These are phyloP conservation scores for Pyrenophora seminiperda DNA, from an alignment of 2,329 filamentous ascomycete genomes.

Conservation along the genomic window DNA sequence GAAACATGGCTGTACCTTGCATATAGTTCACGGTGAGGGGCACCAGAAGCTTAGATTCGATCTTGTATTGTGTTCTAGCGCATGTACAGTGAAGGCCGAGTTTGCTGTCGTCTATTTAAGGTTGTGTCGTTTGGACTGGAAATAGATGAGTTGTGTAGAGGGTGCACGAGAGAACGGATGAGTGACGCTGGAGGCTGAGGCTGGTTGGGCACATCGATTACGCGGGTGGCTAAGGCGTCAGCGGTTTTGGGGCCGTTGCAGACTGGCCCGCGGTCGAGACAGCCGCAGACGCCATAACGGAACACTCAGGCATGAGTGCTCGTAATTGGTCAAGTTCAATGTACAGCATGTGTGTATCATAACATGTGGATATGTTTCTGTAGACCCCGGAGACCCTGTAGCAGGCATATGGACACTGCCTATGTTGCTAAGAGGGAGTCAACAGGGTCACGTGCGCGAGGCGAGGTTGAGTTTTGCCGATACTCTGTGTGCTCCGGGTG, in stretches of 20 bases:
- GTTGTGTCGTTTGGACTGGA: neutral
- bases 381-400: too few relatives aligned
- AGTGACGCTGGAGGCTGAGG: neutral
- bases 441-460: too few relatives aligned
- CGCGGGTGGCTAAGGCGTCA: slow-evolving; percentile 11
- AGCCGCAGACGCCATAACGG: too few relatives aligned
- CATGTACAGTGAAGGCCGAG: neutral
- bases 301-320: neutral
- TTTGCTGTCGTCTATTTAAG: too few relatives aligned
- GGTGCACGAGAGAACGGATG: neutral
- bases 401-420: too few relatives aligned
- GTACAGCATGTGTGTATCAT: neutral
- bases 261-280: slow-evolving; percentile 3
- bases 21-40: slow-evolving; percentile 5
- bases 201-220: slow-evolving; percentile 7
- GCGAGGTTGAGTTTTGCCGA: neutral
- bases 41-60: neutral
- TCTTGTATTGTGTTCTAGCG: slow-evolving; percentile 4
- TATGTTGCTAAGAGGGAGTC: too few relatives aligned
- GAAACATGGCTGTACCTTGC: slow-evolving; percentile 14
- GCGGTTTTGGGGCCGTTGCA: slow-evolving; percentile 14
- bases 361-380: too few relatives aligned
- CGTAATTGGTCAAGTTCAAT: neutral
- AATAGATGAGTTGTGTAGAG: neutral
- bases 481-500: neutral